Conservation (phyloP, 1,139 yeast genomes). For the Eremothecium sinecaudum region DNA sequence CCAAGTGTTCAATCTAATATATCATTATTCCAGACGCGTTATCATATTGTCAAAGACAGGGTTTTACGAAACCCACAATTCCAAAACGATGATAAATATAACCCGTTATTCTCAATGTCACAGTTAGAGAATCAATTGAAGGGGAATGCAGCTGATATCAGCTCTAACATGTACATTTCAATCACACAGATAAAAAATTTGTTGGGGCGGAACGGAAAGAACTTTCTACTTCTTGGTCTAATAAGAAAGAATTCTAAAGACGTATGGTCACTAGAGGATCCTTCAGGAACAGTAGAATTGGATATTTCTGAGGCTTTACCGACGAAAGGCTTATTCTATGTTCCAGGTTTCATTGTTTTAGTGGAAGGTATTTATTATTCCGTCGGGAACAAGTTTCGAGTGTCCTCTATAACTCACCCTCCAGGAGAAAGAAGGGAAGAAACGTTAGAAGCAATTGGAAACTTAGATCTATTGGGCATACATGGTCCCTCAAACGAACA, state of each 20-base stretch:
- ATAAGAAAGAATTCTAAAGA: conserved; percentile 58
- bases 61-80: conserved; percentile 68
- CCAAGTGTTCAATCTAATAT: conserved; percentile 30
- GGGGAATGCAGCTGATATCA: conserved; percentile 12
- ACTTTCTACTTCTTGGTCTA: conserved; percentile 72
- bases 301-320: conserved; percentile 59
- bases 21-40: conserved; percentile 41
- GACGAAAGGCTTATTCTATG: conserved; percentile 58
- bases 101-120: conserved; percentile 30
- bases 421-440: conserved; percentile 68
- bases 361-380: conserved; percentile 76
- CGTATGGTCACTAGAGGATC: conserved; percentile 68
- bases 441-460: conserved; percentile 64
- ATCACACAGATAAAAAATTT: conserved; percentile 74
- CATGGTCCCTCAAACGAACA: conserved; percentile 32
- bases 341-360: conserved; percentile 70
- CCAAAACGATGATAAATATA: conserved; percentile 30
- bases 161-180: conserved; percentile 34
- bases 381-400: conserved; percentile 57
- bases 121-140: conserved; percentile 18
- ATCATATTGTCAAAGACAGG: conserved; percentile 56
- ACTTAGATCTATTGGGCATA: conserved; percentile 72
- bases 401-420: conserved; percentile 74
- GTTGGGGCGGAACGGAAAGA: conserved; percentile 71
- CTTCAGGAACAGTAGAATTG: conserved; percentile 66